Conservation (phyloP, 345 rosid species). For the Citrus trifoliata region DNA sequence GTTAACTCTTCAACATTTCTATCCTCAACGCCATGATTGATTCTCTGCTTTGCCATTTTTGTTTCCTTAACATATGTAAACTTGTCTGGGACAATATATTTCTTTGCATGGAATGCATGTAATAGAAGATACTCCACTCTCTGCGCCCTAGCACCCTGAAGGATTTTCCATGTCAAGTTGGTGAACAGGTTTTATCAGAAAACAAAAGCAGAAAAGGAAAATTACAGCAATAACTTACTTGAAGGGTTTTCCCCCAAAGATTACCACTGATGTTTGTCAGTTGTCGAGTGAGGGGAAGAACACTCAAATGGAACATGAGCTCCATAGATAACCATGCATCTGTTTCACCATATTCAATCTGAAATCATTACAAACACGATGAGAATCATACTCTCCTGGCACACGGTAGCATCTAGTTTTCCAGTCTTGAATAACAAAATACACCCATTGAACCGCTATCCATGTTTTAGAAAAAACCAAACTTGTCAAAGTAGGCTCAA, state of each 20-base stretch:
- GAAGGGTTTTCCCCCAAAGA: conserved; percentile 98
- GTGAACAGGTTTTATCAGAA: conserved; percentile 5
- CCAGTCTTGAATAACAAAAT: neutral
- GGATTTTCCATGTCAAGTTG: neutral
- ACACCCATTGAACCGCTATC: neutral
- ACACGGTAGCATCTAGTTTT: neutral
- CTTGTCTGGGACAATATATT: conserved; percentile 94
- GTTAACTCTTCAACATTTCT: conserved; percentile 45
- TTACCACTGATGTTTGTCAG: conserved; percentile 97
- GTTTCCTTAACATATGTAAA: conserved; percentile 50
- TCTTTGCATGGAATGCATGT: conserved; percentile 90
- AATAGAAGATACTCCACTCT: conserved; percentile 89
- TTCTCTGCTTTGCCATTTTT: conserved; percentile 54
- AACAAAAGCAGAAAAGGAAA: neutral
- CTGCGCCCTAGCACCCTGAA: conserved; percentile 96
- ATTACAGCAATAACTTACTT: conserved; percentile 48
- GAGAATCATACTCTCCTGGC: conserved; percentile 15
- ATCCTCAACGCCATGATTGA: conserved; percentile 42
- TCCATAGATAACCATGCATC: conserved; percentile 99
- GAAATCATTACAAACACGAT: conserved; percentile 27
- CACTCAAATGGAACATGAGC: conserved; percentile 93
- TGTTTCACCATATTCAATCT: conserved; percentile 95
- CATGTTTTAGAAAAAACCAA: neutral
- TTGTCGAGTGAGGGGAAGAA: conserved; percentile 98
- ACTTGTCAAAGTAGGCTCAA: neutral